These are phyloP conservation scores for Potentilla sterilis DNA, from an alignment of 306 rosid genomes.

Conservation along the genomic window DNA sequence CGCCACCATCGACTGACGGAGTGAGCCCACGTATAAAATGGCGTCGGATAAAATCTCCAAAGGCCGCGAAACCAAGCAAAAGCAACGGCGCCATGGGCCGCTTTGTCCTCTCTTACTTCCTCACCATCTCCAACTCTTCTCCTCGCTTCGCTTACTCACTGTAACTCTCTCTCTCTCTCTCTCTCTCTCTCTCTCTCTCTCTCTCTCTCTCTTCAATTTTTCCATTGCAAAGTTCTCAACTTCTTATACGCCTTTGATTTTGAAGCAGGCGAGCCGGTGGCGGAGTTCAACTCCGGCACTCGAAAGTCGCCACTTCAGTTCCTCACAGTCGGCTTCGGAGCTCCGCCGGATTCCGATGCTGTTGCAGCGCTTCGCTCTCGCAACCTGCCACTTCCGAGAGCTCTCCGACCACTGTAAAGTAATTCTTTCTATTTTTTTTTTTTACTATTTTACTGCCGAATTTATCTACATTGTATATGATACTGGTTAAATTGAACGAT, in stretches of 20 bases:
- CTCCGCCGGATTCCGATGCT: slow-evolving; percentile 39
- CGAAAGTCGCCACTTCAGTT: slow-evolving; percentile 14
- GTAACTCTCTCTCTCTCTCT: slow-evolving; percentile 28
- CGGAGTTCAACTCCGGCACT: slow-evolving; percentile 29
- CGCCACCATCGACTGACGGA: too few species aligned
- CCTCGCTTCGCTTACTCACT: slow-evolving; percentile 39
- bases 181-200: slow-evolving; percentile 16
- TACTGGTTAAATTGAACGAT: background rate
- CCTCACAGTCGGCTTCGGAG: slow-evolving; percentile 29
- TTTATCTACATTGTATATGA: slow-evolving; percentile 2
- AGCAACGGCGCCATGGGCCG: slow-evolving; percentile 41
- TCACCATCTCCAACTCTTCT: slow-evolving; percentile 41
- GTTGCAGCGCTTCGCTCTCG: slow-evolving; percentile 38
- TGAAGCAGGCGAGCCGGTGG: slow-evolving; percentile 43
- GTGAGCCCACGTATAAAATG: background rate
- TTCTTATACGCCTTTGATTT: slow-evolving; percentile 5
- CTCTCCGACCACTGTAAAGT: slow-evolving; percentile 58
- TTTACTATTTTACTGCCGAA: background rate
- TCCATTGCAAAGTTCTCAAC: background rate
- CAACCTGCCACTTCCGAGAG: slow-evolving; percentile 31
- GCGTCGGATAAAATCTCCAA: background rate
- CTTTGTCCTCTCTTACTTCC: slow-evolving; percentile 43
- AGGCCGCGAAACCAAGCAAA: slow-evolving; percentile 9
- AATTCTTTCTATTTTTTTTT: slow-evolving; percentile 24
- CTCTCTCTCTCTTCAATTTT: background rate